Evolutionary conservation across 2,329 filamentous ascomycete genomes (phyloP).

Genomic region (Fusarium continuum): DNA sequence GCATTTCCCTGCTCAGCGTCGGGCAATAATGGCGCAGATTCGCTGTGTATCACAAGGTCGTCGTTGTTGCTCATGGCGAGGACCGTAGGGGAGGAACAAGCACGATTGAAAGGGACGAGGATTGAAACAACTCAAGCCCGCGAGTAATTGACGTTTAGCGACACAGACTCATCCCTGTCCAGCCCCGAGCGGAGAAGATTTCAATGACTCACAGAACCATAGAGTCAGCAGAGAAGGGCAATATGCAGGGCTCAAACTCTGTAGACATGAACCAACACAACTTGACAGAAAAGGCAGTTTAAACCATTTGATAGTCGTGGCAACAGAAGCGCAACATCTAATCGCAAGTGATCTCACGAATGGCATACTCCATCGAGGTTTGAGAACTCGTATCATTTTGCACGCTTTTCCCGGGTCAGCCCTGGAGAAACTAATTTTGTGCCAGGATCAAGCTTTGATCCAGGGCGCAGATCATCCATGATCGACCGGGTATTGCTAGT

Average conservation of each 20-base stretch:
- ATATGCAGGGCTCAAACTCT: neutral
- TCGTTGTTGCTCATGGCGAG: constrained; percentile 9
- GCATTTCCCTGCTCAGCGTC: neutral
- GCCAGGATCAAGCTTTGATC: neutral
- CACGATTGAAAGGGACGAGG: neutral
- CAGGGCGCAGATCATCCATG: neutral
- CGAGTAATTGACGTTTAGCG: neutral
- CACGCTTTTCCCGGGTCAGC: neutral
- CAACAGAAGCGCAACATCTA: neutral
- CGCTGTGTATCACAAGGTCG: neutral
- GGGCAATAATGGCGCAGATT: constrained; percentile 28
- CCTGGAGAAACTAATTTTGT: too few species aligned
- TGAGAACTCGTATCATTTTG: constrained; percentile 4
- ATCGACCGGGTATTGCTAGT: neutral
- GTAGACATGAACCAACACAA: neutral
- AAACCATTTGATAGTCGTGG: neutral
- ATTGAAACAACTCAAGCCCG: neutral
- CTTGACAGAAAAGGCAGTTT: neutral
- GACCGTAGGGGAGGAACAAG: neutral
- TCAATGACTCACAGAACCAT: neutral
- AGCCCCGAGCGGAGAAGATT: neutral
- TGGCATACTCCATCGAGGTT: neutral
- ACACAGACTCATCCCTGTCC: neutral
- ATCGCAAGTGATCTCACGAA: neutral
- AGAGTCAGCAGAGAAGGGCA: neutral